Evolutionary conservation across 2,329 filamentous ascomycete genomes (phyloP), one percentile per base, ranked within the genome.

Genomic region (Myriosclerotinia curreyana): DNA sequence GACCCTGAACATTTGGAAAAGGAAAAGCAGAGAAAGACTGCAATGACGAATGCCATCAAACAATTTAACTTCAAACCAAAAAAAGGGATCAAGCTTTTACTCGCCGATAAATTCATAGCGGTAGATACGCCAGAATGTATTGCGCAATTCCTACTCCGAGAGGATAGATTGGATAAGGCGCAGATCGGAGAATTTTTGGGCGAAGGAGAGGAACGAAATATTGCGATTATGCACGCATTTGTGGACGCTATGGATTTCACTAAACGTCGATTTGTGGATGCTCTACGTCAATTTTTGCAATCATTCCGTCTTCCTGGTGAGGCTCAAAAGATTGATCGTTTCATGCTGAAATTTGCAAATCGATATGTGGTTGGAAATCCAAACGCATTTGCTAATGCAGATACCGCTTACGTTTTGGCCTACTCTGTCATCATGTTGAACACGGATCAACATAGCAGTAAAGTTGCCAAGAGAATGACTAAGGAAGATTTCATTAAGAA

Each of bases 61-160:
- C 89, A 92, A 67, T 99, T 99, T 82, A 99, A 99, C 75, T 97
- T 94, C 81, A 99, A 99, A 76, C 92, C 96, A 0, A 99, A 99
- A 77, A 86, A 90, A 65, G 96, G 95, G 7, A 85, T 99, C 73
- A 96, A 96, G 74, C 78, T 89, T 20, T 78, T 99, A 22, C 74
- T 98, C 15, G 83, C 90, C 34, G 90, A 96, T 68, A 91, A 92
- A 0, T 97, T 99, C 75, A 96, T 99, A 65, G 78, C 84, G 1
- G 94, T 89, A 63, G 85, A 93, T 61, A 84, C 81, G 8, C 89
- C 95, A 0, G 81, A 88, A 65, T 92, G 96, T 69, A 91, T 99
- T 72, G 95, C 93, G 20, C 81, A 77, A 22, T 99, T 99, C 74
- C 79, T 99, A 25, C 75, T 94, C 11, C 83, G 82, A 40, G 94